These are phyloP conservation scores for Zopfochytrium polystomum DNA, from an alignment of 371 early-diverging fungal species.

Conservation along the genomic window DNA sequence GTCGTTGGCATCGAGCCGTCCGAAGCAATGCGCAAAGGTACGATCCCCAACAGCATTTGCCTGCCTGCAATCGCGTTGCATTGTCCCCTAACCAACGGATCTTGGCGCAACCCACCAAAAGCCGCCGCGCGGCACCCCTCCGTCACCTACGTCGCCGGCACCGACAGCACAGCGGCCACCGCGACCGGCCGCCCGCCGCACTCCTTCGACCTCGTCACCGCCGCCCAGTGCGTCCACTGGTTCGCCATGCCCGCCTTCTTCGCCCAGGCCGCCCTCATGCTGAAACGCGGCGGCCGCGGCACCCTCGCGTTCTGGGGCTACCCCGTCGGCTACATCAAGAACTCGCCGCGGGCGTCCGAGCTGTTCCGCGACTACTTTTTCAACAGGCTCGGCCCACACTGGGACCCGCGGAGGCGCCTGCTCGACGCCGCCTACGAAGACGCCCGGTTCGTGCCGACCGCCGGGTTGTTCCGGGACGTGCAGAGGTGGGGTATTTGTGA, in stretches of 20 bases:
- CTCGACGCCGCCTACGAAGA: too few relatives aligned
- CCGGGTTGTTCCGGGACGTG: too few relatives aligned
- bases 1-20: background rate
- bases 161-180: background rate
- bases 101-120: too few relatives aligned
- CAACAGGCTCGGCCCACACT: too few relatives aligned
- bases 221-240: background rate
- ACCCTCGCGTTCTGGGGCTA: background rate
- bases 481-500: too few relatives aligned
- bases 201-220: background rate
- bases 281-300: background rate
- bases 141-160: background rate
- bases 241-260: background rate
- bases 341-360: background rate
- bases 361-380: too few relatives aligned
- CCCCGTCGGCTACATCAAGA: background rate
- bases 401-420: too few relatives aligned
- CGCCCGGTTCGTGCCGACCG: too few relatives aligned
- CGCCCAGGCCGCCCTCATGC: background rate
- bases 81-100: too few relatives aligned
- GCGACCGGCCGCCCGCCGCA: background rate
- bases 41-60: too few relatives aligned
- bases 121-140: background rate
- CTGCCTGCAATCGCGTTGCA: too few relatives aligned
- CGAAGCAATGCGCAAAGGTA: background rate